phyloP scores from a whole-genome alignment of 352 stramenopile species.

The Phytophthora pseudosyringae region DNA sequence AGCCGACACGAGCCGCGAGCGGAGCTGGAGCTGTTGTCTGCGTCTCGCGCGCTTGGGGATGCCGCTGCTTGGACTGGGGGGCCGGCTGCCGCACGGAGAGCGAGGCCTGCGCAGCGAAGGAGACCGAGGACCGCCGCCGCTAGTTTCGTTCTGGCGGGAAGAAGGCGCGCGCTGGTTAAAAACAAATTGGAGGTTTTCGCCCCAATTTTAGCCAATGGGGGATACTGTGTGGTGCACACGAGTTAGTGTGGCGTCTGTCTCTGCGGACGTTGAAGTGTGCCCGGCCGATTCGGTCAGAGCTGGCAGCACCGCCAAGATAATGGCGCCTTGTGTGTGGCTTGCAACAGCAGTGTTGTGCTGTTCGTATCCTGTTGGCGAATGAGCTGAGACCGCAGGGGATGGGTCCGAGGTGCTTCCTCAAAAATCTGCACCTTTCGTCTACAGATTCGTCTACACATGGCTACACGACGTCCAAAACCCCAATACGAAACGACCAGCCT shows the following conservation, averaged over 20 bases:
- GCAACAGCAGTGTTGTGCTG: neutral
- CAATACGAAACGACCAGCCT: slow-evolving; percentile 18
- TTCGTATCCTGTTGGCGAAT: neutral
- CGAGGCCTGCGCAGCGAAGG: neutral
- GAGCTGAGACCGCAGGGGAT: slow-evolving; percentile 1
- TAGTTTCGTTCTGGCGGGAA: slow-evolving; percentile 34
- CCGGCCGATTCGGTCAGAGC: neutral
- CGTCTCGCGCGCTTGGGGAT: neutral
- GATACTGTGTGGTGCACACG: slow-evolving; percentile 23
- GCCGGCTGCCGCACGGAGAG: neutral
- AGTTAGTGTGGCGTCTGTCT: slow-evolving; percentile 3
- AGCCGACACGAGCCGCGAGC: neutral
- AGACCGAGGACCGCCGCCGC: slow-evolving; percentile 13
- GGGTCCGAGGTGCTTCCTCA: neutral
- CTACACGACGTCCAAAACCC: slow-evolving; percentile 23
- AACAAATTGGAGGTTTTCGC: neutral
- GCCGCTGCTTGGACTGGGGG: neutral
- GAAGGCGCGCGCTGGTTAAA: slow-evolving; percentile 5
- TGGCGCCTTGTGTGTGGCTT: neutral
- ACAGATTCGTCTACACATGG: slow-evolving; percentile 27
- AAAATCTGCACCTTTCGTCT: slow-evolving; percentile 25
- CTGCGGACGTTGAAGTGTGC: slow-evolving; percentile 30
- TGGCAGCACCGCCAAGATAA: slow-evolving; percentile 7
- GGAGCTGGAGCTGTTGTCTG: neutral
- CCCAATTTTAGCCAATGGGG: slow-evolving; percentile 1